Evolutionary conservation across 331 rosid genomes (phyloP).

Genomic region (Erythrophleum ivorense): DNA sequence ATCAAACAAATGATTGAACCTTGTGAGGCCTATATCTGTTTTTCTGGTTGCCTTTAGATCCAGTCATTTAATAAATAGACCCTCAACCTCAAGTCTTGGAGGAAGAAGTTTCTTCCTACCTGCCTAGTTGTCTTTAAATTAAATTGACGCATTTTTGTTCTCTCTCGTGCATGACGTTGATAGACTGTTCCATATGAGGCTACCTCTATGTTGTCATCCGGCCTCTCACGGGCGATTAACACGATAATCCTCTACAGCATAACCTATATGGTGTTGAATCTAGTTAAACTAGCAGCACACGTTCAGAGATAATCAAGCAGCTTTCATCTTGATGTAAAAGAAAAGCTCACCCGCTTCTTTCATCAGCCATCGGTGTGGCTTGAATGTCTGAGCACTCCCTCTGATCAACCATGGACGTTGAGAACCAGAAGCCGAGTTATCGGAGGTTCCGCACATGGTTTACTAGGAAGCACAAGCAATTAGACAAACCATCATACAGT

Average conservation of each 20-base stretch:
- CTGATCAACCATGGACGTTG: slow-evolving; percentile 52
- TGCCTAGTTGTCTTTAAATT: slow-evolving; percentile 39
- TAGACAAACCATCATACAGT: slow-evolving; percentile 46
- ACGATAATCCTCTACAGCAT: slow-evolving; percentile 36
- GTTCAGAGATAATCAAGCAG: background rate
- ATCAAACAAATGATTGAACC: slow-evolving; percentile 60
- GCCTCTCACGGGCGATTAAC: slow-evolving; percentile 52
- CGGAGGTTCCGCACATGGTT: slow-evolving; percentile 59
- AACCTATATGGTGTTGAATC: slow-evolving; percentile 10
- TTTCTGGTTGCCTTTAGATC: slow-evolving; percentile 33
- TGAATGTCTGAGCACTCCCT: slow-evolving; percentile 29
- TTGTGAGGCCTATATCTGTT: slow-evolving; percentile 66
- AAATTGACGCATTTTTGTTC: slow-evolving; percentile 20
- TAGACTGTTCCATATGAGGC: slow-evolving; percentile 24
- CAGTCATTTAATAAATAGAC: slow-evolving; percentile 47
- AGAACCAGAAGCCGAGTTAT: slow-evolving; percentile 50
- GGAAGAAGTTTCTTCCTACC: slow-evolving; percentile 46
- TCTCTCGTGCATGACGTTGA: slow-evolving; percentile 57
- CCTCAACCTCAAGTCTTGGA: slow-evolving; percentile 36
- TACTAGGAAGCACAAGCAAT: slow-evolving; percentile 52
- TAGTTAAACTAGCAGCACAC: background rate
- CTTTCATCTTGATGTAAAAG: slow-evolving; percentile 27
- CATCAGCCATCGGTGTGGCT: background rate
- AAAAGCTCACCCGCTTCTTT: slow-evolving; percentile 14
- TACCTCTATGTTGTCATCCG: background rate